Conservation (phyloP, 2,329 filamentous ascomycete genomes). For the Penicillium sp. region DNA sequence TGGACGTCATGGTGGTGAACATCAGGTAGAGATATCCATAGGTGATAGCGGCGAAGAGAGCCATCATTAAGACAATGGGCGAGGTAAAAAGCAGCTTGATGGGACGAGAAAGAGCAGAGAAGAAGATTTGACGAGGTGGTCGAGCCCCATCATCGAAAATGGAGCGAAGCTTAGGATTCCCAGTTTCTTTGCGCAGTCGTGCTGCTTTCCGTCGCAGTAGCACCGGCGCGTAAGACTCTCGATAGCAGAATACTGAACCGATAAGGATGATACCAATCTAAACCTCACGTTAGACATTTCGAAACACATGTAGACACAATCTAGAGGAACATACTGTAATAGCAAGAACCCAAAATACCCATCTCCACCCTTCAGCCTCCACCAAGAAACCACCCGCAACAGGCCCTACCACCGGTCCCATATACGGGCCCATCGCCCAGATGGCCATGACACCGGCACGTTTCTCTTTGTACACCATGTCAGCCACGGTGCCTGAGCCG, state of each 20-base stretch:
- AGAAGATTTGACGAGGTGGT: slow-evolving; percentile 35
- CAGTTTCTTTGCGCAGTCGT: slow-evolving; percentile 44
- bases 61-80: slow-evolving; percentile 54
- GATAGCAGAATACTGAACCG: slow-evolving; percentile 38
- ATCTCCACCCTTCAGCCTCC: slow-evolving; percentile 24
- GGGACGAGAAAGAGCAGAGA: slow-evolving; percentile 49
- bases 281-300: neutral
- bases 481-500: slow-evolving; percentile 67
- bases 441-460: slow-evolving; percentile 60
- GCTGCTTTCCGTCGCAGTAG: slow-evolving; percentile 43
- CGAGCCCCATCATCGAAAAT: slow-evolving; percentile 34
- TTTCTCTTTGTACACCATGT: slow-evolving; percentile 61
- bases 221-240: slow-evolving; percentile 48
- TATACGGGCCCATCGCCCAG: slow-evolving; percentile 43
- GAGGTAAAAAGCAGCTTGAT: slow-evolving; percentile 55
- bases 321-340: slow-evolving; percentile 21
- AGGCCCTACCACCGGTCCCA: slow-evolving; percentile 29
- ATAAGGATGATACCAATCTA: slow-evolving; percentile 31
- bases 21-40: slow-evolving; percentile 59
- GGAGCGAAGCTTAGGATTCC: slow-evolving; percentile 38
- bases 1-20: slow-evolving; percentile 54
- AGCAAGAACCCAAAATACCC: slow-evolving; percentile 24
- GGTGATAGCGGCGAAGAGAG: slow-evolving; percentile 52
- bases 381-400: slow-evolving; percentile 23
- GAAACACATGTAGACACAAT: neutral